Conservation (phyloP, 2,329 filamentous ascomycete species). For the Botrytis porri region DNA sequence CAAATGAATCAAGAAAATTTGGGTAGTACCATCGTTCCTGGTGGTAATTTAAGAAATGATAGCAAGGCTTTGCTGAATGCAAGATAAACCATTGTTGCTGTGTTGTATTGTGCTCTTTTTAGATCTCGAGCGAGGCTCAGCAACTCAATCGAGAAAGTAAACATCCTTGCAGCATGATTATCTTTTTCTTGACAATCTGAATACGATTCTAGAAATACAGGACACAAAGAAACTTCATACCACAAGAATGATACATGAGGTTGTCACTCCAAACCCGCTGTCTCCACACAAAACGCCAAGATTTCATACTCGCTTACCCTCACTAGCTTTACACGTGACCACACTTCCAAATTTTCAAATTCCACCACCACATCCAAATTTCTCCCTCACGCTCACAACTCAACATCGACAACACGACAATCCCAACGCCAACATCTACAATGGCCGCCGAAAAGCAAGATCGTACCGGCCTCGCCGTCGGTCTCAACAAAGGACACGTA, state of each 20-base stretch:
- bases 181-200: neutral
- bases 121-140: neutral
- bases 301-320: neutral
- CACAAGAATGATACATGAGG: neutral
- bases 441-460: conserved; percentile 61
- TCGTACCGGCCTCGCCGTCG: conserved; percentile 58
- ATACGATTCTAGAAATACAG: neutral
- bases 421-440: conserved; percentile 23
- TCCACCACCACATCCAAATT: neutral
- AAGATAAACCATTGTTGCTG: neutral
- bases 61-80: neutral
- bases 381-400: conserved; percentile 5
- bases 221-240: neutral
- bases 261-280: neutral
- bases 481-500: conserved; percentile 65
- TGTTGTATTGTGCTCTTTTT: neutral
- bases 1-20: neutral
- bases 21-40: neutral
- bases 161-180: neutral
- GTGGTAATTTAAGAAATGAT: neutral
- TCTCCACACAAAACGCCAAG: neutral
- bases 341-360: conserved; percentile 8
- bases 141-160: neutral
- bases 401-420: conserved; percentile 11
- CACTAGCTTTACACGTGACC: neutral